phyloP scores from a whole-genome alignment of 2,329 filamentous ascomycete species.

The Graphium sp. region DNA sequence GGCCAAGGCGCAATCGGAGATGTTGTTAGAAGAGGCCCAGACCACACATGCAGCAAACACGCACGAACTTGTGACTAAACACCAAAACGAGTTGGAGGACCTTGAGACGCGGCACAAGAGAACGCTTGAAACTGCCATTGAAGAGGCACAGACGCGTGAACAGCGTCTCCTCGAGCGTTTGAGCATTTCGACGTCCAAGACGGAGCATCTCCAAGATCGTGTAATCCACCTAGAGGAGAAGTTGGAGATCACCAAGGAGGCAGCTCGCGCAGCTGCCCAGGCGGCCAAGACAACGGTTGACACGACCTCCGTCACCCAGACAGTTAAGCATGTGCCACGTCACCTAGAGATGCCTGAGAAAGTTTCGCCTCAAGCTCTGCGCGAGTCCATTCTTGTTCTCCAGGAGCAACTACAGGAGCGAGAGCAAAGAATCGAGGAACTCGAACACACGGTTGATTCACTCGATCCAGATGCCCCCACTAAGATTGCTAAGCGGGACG shows the following conservation, averaged over 20 bases:
- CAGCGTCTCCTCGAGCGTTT: conserved; percentile 68
- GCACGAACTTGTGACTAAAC: conserved; percentile 34
- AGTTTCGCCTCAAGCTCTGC: conserved; percentile 84
- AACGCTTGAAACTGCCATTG: conserved; percentile 53
- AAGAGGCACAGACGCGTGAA: conserved; percentile 71
- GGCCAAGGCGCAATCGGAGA: conserved; percentile 63
- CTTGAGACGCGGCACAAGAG: conserved; percentile 60
- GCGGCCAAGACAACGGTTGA: conserved; percentile 46
- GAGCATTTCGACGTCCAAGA: conserved; percentile 67
- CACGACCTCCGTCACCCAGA: conserved; percentile 7
- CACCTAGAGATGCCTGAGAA: conserved; percentile 50
- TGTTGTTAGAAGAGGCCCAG: conserved; percentile 68
- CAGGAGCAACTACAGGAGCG: conserved; percentile 95
- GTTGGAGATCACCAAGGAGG: conserved; percentile 75
- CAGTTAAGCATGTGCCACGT: conserved; percentile 10
- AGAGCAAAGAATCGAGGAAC: conserved; percentile 73
- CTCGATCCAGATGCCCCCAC: conserved; percentile 60
- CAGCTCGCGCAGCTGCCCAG: conserved; percentile 66
- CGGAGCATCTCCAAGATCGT: conserved; percentile 72
- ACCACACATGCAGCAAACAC: conserved; percentile 44
- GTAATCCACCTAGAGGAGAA: conserved; percentile 77
- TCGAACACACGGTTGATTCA: conserved; percentile 54
- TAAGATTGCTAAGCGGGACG: conserved; percentile 82
- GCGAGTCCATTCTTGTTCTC: conserved; percentile 89
- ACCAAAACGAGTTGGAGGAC: conserved; percentile 57